These are phyloP conservation scores for Calocybe cyanea DNA, from an alignment of 768 basidiomycete species.

Conservation along the genomic window DNA sequence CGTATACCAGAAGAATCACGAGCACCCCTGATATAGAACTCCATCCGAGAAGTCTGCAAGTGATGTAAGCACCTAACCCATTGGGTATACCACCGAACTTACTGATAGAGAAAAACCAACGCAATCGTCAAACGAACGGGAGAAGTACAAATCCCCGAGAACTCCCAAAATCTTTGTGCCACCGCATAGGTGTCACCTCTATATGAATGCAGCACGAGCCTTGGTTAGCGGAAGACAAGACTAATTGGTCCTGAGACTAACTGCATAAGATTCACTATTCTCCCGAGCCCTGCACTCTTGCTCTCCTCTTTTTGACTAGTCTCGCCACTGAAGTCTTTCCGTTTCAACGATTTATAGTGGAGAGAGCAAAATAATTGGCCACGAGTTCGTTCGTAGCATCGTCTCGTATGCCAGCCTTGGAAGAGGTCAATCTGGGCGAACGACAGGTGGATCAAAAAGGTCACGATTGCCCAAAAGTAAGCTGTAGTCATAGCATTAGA, in stretches of 20 bases:
- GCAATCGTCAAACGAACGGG: conserved; percentile 66
- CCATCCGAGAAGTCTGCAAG: conserved; percentile 67
- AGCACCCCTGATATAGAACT: conserved; percentile 68
- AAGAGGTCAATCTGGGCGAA: conserved; percentile 66
- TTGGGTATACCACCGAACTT: conserved; percentile 21
- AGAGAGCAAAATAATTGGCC: conserved; percentile 69
- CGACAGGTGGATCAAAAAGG: conserved; percentile 60
- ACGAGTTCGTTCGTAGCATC: conserved; percentile 69
- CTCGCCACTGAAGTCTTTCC: conserved; percentile 54
- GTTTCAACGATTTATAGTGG: conserved; percentile 64
- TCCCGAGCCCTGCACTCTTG: conserved; percentile 56
- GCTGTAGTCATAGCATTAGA: conserved; percentile 40
- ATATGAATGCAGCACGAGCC: conserved; percentile 8
- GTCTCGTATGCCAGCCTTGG: conserved; percentile 61
- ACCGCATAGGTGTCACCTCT: conserved; percentile 73
- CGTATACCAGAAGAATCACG: conserved; percentile 58
- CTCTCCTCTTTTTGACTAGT: conserved; percentile 33
- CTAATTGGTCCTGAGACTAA: conserved; percentile 19
- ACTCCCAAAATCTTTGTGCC: conserved; percentile 70
- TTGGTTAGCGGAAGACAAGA: neutral
- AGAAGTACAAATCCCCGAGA: conserved; percentile 57
- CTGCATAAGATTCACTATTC: conserved; percentile 76
- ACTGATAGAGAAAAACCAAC: conserved; percentile 70
- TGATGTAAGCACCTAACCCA: conserved; percentile 3
- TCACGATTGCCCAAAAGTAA: conserved; percentile 55